These are phyloP conservation scores for Pochonia chlamydosporia DNA, from an alignment of 2,329 filamentous ascomycete genomes.

Conservation along the genomic window DNA sequence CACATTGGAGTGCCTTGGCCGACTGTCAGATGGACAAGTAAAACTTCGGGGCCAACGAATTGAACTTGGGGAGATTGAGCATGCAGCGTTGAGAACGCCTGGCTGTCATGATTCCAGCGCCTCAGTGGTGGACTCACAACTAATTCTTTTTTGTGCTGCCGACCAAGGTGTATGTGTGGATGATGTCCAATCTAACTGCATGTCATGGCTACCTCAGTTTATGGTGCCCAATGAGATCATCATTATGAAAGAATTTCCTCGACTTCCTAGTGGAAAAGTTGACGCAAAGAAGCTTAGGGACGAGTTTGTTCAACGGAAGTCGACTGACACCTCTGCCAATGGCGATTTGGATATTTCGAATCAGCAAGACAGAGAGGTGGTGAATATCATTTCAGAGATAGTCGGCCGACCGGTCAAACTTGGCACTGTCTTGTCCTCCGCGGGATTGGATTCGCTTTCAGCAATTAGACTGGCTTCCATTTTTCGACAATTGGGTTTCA, in stretches of 20 bases:
- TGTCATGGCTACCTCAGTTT: conserved; percentile 70
- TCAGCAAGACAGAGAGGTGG: conserved; percentile 25
- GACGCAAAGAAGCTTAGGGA: conserved; percentile 60
- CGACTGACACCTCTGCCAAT: conserved; percentile 1
- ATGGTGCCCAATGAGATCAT: conserved; percentile 78
- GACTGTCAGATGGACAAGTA: conserved; percentile 74
- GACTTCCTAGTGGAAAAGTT: conserved; percentile 77
- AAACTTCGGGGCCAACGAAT: conserved; percentile 82
- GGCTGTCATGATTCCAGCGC: conserved; percentile 63
- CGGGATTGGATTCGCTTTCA: conserved; percentile 59
- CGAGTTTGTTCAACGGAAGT: conserved; percentile 31
- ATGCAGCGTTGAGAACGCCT: conserved; percentile 55
- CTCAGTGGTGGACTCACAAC: conserved; percentile 57
- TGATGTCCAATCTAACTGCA: conserved; percentile 54
- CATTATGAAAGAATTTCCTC: conserved; percentile 59
- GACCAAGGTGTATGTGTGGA: conserved; percentile 29
- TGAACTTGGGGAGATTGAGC: conserved; percentile 73
- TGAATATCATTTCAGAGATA: conserved; percentile 31
- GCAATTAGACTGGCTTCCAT: conserved; percentile 51
- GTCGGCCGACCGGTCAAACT: conserved; percentile 31
- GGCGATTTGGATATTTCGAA: conserved; percentile 10
- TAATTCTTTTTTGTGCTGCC: conserved; percentile 70
- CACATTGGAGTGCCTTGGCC: conserved; percentile 74
- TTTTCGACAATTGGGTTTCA: conserved; percentile 52
- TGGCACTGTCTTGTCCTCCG: conserved; percentile 39